A percentile compares a stretch with the other conserved stretches of the same genome.
These are phyloP conservation scores for Paxillus involutus DNA, from an alignment of 768 basidiomycete species.

Conservation along the genomic window DNA sequence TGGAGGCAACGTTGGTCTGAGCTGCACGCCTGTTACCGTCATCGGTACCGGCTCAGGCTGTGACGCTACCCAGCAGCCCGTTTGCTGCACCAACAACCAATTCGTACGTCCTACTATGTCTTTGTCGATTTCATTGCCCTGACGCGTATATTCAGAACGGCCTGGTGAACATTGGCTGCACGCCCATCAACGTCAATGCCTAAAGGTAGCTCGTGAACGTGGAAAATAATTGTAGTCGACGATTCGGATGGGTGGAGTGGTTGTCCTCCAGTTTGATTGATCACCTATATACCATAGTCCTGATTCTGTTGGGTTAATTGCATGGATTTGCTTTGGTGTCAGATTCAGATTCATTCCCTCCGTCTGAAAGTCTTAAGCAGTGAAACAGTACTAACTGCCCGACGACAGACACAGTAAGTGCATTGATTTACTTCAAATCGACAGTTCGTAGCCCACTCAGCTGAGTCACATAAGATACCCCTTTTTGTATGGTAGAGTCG, in stretches of 20 bases:
- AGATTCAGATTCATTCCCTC: too few relatives aligned
- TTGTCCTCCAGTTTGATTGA: background rate
- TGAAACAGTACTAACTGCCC: too few relatives aligned
- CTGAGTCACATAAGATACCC: too few relatives aligned
- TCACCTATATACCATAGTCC: too few relatives aligned
- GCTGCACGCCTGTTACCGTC: background rate
- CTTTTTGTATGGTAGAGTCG: too few relatives aligned
- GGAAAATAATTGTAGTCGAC: background rate
- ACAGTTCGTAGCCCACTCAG: too few relatives aligned
- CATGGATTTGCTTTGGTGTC: too few relatives aligned
- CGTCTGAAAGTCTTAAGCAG: too few relatives aligned
- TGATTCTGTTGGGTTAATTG: too few relatives aligned
- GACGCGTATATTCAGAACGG: background rate
- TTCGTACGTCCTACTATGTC: background rate
- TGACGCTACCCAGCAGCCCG: background rate
- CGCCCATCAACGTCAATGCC: background rate
- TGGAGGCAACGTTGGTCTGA: background rate
- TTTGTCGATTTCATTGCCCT: background rate
- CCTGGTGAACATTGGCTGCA: constrained; percentile 4
- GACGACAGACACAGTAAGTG: too few relatives aligned
- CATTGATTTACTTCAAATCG: too few relatives aligned
- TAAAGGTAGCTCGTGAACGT: background rate
- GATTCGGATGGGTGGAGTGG: background rate
- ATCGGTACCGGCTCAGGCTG: background rate
- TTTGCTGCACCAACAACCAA: constrained; percentile 5